These are phyloP conservation scores for Cladobotryum protrusum DNA, from an alignment of 2,329 filamentous ascomycete genomes.

Conservation along the genomic window DNA sequence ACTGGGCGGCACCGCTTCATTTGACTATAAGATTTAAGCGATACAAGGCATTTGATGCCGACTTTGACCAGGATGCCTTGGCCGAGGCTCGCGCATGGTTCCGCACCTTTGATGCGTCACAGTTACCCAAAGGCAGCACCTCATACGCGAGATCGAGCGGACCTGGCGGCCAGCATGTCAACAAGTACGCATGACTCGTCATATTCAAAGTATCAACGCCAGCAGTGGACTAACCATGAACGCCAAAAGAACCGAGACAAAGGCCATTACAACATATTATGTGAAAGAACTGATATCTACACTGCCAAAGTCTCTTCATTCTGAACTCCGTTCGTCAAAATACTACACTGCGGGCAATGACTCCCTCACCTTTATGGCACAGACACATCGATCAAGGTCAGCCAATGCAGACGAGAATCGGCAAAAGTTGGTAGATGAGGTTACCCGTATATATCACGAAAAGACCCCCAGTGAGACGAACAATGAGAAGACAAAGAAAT, in stretches of 20 bases:
- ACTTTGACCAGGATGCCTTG: constrained; percentile 44
- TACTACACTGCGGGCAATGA: constrained; percentile 49
- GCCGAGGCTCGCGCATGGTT: constrained; percentile 48
- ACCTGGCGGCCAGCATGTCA: constrained; percentile 56
- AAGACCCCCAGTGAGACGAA: constrained; percentile 42
- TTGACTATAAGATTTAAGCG: constrained; percentile 24
- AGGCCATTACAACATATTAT: constrained; percentile 49
- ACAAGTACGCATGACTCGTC: constrained; percentile 42
- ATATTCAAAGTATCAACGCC: no score
- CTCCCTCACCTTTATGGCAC: constrained; percentile 49
- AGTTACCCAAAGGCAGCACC: constrained; percentile 46
- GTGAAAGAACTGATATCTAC: constrained; percentile 38
- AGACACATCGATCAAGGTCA: constrained; percentile 45
- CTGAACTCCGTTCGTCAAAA: constrained; percentile 42
- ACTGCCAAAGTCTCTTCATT: constrained; percentile 44
- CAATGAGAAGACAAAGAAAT: constrained; percentile 41
- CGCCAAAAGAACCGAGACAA: constrained; percentile 49
- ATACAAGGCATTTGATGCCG: constrained; percentile 43
- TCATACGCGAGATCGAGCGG: constrained; percentile 54
- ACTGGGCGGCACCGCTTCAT: no score
- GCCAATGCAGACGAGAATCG: constrained; percentile 50
- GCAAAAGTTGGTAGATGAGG: constrained; percentile 42
- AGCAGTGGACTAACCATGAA: background rate
- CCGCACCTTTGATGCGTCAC: constrained; percentile 34
- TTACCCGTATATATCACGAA: constrained; percentile 41